phyloP scores from a whole-genome alignment of 768 basidiomycete species.

The Mycena kentingensis region DNA sequence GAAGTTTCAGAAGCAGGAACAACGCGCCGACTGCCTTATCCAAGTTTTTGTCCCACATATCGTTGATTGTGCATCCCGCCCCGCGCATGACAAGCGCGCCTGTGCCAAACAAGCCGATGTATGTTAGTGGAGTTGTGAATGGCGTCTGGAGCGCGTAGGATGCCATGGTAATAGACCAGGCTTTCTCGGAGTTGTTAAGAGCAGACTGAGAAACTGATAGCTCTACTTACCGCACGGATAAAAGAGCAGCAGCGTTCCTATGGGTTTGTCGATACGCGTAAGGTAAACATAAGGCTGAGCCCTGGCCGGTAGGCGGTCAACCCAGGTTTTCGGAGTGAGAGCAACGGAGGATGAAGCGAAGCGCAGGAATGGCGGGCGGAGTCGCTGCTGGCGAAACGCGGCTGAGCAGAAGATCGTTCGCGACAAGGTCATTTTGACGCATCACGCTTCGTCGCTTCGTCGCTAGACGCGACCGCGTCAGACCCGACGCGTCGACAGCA shows the following conservation, averaged over 20 bases:
- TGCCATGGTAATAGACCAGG: constrained; percentile 98
- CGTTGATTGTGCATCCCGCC: constrained; percentile 98
- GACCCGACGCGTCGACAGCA: too few species aligned
- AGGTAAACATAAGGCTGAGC: constrained; percentile 81
- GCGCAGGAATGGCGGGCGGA: constrained; percentile 6
- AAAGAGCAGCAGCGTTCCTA: constrained; percentile 87
- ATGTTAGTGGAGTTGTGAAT: constrained; percentile 66
- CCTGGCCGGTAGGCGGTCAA: constrained; percentile 61
- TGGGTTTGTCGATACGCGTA: constrained; percentile 93
- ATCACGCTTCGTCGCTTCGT: constrained; percentile 2
- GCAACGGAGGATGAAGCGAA: constrained; percentile 10
- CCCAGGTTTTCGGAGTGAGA: constrained; percentile 50
- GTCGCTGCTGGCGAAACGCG: constrained; percentile 7
- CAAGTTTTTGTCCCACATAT: constrained; percentile 94
- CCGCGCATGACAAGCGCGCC: constrained; percentile 96
- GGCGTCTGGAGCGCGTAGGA: constrained; percentile 77
- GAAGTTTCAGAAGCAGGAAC: background rate
- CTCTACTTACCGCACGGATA: constrained; percentile 85
- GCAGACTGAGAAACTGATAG: background rate
- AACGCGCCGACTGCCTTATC: constrained; percentile 86
- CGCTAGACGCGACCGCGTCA: constrained; percentile 14
- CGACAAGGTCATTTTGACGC: background rate
- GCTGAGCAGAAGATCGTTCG: background rate
- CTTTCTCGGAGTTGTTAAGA: constrained; percentile 44
- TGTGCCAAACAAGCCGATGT: constrained; percentile 79